Conservation (phyloP, 75 land plant genomes). For the Cunninghamia lanceolata region DNA sequence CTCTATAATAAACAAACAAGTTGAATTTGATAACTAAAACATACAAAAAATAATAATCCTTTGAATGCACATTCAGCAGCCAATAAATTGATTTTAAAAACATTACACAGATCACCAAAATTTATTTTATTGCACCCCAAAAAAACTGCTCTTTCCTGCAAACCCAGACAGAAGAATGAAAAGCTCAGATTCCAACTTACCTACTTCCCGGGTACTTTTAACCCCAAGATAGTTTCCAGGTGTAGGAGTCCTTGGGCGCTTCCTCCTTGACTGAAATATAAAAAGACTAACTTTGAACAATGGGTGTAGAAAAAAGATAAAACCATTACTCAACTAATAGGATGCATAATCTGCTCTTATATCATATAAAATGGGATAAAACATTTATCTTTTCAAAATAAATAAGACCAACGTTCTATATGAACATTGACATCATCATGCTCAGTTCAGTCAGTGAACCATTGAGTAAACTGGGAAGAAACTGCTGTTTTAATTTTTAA, state of each 20-base stretch:
- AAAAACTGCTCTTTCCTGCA: not conserved
- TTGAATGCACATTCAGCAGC: not conserved
- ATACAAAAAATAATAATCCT: not conserved
- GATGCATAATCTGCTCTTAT: not conserved
- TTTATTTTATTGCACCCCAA: not conserved
- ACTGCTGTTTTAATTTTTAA: not conserved
- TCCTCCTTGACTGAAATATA: constrained; percentile 71
- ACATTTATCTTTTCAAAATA: not conserved
- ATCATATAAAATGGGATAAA: not conserved
- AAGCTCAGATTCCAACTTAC: constrained; percentile 27
- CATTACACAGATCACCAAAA: not conserved
- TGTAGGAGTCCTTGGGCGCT: constrained; percentile 80
- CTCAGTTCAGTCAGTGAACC: not conserved
- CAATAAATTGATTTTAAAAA: not conserved
- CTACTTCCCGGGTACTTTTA: constrained; percentile 42
- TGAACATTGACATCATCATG: not conserved
- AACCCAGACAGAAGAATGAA: not conserved
- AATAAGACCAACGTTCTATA: not conserved
- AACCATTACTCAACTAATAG: not conserved
- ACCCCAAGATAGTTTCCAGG: constrained; percentile 84
- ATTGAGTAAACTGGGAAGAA: not conserved
- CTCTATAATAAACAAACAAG: not conserved
- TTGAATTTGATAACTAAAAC: not conserved
- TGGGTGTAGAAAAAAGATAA: not conserved
- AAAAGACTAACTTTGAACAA: not conserved